Base-by-base conservation (phyloP, 352 stramenopile species). In the Stephanocyclus meneghinianus region DNA sequence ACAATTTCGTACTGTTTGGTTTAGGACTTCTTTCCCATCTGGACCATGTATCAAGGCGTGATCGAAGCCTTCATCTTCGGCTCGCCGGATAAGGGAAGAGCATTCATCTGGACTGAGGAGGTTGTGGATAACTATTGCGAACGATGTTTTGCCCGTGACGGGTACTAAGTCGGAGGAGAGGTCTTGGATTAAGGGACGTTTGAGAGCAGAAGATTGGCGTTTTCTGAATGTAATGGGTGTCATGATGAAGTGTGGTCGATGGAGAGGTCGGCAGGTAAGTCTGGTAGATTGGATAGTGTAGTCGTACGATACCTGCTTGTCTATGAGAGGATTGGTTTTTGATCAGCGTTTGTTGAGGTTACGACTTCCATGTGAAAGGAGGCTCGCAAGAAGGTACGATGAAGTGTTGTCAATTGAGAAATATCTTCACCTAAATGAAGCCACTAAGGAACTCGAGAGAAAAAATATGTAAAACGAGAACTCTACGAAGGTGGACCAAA, bases 81-180 rank as follows among this genome's bases (percentile, higher is more conserved):
- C 62, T 26, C 60, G 47, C 32, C 32, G 37, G n/a, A 88, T 81
- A 2, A 85, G 50, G 5, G 55, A 16, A 10, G 51, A 13, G 66
- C 81, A 88, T 71, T 88, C 81, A 18, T 83, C 45, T 10, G 21
- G 50, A 42, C 56, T 61, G 6, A 85, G 47, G 18, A 88, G 55
- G 30, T 85, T 69, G 32, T 83, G 67, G 10, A 81, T 32, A 13
- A 81, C 32, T 15, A 81, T 51, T 18, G 48, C 45, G 29, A 77
- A 70, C 9, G 48, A 35, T 35, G 8, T 29, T n/a, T 42, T 53
- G n/a, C 60, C 60, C 7, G 48, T 65, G 29, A 77, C 45, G 3
- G 70, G 70, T 7, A 77, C 48, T 32, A 71, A 13, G 2, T 56
- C 11, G 8, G 18, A 21, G 32, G 70, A 77, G n/a, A 77, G 35